phyloP scores from a whole-genome alignment of 208 protist species.

The Zelonia costaricensis region DNA sequence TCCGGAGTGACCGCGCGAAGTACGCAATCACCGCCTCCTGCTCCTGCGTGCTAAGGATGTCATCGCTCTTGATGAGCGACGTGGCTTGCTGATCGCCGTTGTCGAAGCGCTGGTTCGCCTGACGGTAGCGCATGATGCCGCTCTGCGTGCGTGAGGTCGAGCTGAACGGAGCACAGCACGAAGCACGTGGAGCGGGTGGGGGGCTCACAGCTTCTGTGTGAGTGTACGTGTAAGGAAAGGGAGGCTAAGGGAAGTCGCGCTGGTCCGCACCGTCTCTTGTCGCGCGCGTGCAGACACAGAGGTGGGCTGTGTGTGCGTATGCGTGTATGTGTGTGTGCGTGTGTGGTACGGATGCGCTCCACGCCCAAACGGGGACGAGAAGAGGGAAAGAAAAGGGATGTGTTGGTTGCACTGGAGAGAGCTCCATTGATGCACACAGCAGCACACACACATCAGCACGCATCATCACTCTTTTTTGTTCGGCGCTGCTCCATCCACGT shows the following conservation, averaged over 20 bases:
- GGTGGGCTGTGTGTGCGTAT: not conserved
- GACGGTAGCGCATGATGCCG: constrained; percentile 49
- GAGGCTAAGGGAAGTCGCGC: too few species aligned
- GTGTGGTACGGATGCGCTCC: not conserved
- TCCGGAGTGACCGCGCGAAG: constrained; percentile 45
- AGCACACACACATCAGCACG: too few species aligned
- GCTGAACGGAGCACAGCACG: too few species aligned
- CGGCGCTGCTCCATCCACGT: too few species aligned
- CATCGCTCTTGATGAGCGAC: constrained; percentile 39
- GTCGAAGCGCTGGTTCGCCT: constrained; percentile 24
- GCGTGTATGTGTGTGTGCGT: not conserved
- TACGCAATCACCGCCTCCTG: constrained; percentile 72
- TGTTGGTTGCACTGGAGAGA: not conserved
- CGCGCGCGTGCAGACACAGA: too few species aligned
- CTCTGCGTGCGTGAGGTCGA: too few species aligned
- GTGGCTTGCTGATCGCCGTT: constrained; percentile 27
- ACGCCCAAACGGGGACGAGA: too few species aligned
- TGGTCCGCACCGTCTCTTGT: too few species aligned
- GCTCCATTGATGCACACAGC: not conserved
- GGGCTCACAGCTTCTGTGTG: too few species aligned
- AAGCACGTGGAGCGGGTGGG: too few species aligned
- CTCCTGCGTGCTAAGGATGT: constrained; percentile 64
- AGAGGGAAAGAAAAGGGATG: not conserved
- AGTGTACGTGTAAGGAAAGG: not conserved
- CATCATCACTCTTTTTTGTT: too few species aligned